A percentile compares a stretch with the other conserved stretches of the same genome.
phyloP scores from a whole-genome alignment of 345 rosid genomes.

The Microcos paniculata region DNA sequence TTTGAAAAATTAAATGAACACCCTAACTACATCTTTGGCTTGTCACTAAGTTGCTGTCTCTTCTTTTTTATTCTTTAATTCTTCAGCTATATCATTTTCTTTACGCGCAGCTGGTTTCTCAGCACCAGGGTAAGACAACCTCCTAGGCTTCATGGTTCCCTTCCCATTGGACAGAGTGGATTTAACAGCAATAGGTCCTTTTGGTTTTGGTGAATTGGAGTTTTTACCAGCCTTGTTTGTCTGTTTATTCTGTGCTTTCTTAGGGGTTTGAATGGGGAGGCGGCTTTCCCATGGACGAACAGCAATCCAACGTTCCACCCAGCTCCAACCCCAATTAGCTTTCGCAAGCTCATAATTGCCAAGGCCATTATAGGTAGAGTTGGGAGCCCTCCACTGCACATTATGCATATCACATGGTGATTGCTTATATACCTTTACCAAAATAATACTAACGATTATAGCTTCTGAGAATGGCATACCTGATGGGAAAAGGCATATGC shows the following conservation, averaged over 20 bases:
- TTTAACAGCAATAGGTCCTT: conserved; percentile 49
- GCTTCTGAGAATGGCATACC: conserved; percentile 36
- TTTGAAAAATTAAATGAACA: not conserved
- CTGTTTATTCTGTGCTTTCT: conserved; percentile 46
- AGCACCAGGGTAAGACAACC: conserved; percentile 67
- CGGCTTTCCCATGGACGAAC: conserved; percentile 95
- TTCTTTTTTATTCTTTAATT: conserved; percentile 18
- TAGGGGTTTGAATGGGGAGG: conserved; percentile 48
- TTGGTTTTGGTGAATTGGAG: conserved; percentile 47
- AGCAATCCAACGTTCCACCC: conserved; percentile 95
- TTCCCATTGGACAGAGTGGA: conserved; percentile 39
- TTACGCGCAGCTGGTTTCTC: conserved; percentile 36
- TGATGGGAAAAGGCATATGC: conserved; percentile 98
- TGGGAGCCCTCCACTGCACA: conserved; percentile 75
- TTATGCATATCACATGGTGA: conserved; percentile 10
- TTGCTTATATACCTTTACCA: not conserved
- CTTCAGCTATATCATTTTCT: conserved; percentile 26
- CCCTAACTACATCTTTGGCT: not conserved
- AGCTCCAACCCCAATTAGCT: conserved; percentile 97
- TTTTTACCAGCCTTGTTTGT: conserved; percentile 38
- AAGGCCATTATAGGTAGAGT: conserved; percentile 48
- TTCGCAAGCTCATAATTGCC: conserved; percentile 60
- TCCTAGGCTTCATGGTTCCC: conserved; percentile 45
- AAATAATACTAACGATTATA: not conserved
- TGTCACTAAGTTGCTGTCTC: conserved; percentile 15